These are phyloP conservation scores for Aquilaria malaccensis DNA, from an alignment of 345 rosid genomes.

Conservation along the genomic window DNA sequence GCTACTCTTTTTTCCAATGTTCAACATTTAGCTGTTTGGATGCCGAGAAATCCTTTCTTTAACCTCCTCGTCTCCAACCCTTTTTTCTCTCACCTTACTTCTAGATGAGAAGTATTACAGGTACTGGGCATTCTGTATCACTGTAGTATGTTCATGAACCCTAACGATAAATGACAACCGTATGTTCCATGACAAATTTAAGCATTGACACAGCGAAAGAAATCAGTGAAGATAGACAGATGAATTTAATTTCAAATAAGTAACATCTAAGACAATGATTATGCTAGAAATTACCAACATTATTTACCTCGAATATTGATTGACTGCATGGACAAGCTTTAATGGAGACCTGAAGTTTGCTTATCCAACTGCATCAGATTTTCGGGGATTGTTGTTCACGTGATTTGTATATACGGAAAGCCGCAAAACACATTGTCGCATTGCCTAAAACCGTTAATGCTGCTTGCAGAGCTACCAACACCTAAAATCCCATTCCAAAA, in stretches of 20 bases:
- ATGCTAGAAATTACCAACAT: too few relatives aligned
- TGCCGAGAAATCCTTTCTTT: too few relatives aligned
- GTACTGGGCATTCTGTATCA: neutral
- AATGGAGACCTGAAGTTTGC: neutral
- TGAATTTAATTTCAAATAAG: too few relatives aligned
- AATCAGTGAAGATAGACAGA: too few relatives aligned
- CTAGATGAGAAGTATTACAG: neutral
- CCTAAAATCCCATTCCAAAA: constrained; percentile 26
- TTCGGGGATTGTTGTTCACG: constrained; percentile 38
- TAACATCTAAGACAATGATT: too few relatives aligned
- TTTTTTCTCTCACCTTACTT: neutral
- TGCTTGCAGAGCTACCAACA: constrained; percentile 77
- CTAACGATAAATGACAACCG: neutral
- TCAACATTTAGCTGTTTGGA: too few relatives aligned
- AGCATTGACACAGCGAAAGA: too few relatives aligned
- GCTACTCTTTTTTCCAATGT: constrained; percentile 8
- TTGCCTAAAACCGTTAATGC: constrained; percentile 82
- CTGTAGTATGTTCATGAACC: too few relatives aligned
- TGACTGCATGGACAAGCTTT: neutral
- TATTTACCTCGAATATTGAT: too few relatives aligned
- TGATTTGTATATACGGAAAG: constrained; percentile 63
- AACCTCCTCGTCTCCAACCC: too few relatives aligned
- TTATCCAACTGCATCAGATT: constrained; percentile 21
- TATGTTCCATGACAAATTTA: neutral
- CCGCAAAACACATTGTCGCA: constrained; percentile 74